Base-by-base conservation (phyloP, 2,329 filamentous ascomycete genomes). In the Zymoseptoria tritici region DNA sequence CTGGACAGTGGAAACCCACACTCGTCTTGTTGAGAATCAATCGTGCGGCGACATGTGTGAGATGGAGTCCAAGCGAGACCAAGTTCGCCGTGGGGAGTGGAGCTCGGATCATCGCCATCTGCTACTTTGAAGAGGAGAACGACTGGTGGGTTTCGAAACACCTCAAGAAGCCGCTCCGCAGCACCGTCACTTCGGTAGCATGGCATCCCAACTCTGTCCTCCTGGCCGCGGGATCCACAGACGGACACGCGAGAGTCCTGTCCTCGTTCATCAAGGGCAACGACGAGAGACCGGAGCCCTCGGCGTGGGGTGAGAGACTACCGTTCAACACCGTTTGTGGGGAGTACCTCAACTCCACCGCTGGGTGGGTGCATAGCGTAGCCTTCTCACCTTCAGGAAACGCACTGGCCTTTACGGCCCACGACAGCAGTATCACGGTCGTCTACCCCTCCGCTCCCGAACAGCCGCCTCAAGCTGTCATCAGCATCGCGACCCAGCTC, bases 101-200 rank as follows among this genome's bases (percentile, higher is more conserved):
- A 63, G 94, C 96, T 68, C 87, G 94, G 64, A 89, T 96, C 66
- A 96, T 99, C 70, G 91, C 94, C 49, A 84, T 97, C 68, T 99
- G 94, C 82, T 97, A 97, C 80, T 99, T 99, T 70, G 94, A 99
- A 73, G 90, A 96, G 75, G 94, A 99, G 77, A 97, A 99, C 77
- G 92, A 99, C 80, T 99, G 94, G 94, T 99, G 94, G 94, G 93
- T 99, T 50, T 97, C 92, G 46, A 99, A 99, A 82, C 94, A 99
- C 78, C 79, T 99, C 72, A 97, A 97, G 85, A 99, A 97, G 83
- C 94, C 94, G 20, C 96, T 99, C 70, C 89, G 93, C 67, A 96
- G 91, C 74, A 99, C 94, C 59, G 93, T 99, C 70, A 97, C 94
- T 58, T 91, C 89, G 16, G 85, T 99, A 52, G 87, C 88, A 59